These are phyloP conservation scores for Coelastrella sp. DNA, from an alignment of 139 green algal genomes.

Conservation along the genomic window DNA sequence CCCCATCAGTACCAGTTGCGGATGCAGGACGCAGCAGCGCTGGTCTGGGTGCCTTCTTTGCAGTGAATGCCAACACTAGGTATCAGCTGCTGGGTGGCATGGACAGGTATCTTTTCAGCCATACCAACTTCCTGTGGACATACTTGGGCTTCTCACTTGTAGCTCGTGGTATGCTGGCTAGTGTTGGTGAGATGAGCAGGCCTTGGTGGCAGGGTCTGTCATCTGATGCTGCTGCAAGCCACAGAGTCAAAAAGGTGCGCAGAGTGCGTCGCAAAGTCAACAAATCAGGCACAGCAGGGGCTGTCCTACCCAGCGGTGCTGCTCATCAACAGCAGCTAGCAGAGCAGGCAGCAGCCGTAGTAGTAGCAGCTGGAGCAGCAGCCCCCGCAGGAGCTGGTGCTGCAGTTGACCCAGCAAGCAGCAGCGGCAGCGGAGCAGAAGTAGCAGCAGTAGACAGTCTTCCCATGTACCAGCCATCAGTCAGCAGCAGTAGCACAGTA, in stretches of 20 bases:
- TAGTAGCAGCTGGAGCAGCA: constrained; percentile 3
- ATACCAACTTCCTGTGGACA: constrained; percentile 79
- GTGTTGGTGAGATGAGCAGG: constrained; percentile 63
- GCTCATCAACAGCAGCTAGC: constrained; percentile 53
- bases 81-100: constrained; percentile 95
- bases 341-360: constrained; percentile 31
- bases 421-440: constrained; percentile 18
- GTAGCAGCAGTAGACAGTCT: constrained; percentile 4
- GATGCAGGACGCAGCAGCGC: constrained; percentile 64
- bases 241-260: constrained; percentile 34
- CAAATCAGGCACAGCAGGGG: constrained; percentile 52
- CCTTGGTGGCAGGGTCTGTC: constrained; percentile 70
- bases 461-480: not conserved
- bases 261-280: constrained; percentile 48
- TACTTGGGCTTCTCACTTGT: constrained; percentile 72
- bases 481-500: not conserved
- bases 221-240: constrained; percentile 4
- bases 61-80: constrained; percentile 87
- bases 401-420: not conserved
- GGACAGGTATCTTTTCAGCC: constrained; percentile 90
- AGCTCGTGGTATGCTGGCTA: constrained; percentile 43
- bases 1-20: constrained; percentile 84
- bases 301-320: constrained; percentile 43
- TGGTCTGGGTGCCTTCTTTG: constrained; percentile 86
- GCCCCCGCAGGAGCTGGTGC: constrained; percentile 2